Evolutionary conservation across 2,329 filamentous ascomycete genomes (phyloP).

Genomic region (Paraphaeosphaeria sporulosa): DNA sequence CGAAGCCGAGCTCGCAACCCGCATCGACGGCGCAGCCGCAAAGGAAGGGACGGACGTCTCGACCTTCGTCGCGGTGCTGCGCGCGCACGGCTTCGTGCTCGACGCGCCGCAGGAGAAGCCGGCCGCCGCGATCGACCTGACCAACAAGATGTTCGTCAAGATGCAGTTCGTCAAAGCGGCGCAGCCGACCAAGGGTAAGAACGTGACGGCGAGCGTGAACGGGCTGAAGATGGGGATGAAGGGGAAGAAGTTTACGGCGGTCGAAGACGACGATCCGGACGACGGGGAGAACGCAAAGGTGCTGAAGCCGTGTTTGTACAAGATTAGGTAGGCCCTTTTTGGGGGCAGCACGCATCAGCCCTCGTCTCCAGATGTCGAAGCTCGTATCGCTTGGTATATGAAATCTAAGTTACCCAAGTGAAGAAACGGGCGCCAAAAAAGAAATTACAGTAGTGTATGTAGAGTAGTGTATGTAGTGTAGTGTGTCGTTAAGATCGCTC

Average conservation of each 20-base stretch:
- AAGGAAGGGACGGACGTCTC: conserved; percentile 81
- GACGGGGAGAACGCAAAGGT: conserved; percentile 72
- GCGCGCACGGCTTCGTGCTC: conserved; percentile 83
- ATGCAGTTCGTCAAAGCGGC: conserved; percentile 93
- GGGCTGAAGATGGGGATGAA: conserved; percentile 63
- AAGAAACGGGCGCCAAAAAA: too few species aligned
- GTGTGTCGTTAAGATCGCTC: too few species aligned
- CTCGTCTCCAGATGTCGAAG: too few species aligned
- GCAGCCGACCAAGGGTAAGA: conserved; percentile 77
- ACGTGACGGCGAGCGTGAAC: conserved; percentile 59
- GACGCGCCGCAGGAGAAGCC: conserved; percentile 62
- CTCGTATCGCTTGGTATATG: too few species aligned
- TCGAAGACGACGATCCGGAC: conserved; percentile 57
- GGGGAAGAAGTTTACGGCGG: conserved; percentile 40
- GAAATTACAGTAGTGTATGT: too few species aligned
- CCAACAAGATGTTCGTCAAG: conserved; percentile 98
- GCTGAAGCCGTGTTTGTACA: conserved; percentile 96
- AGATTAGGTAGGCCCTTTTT: conserved; percentile 68
- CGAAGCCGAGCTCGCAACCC: conserved; percentile 67
- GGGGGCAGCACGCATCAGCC: too few species aligned
- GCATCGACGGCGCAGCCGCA: conserved; percentile 73
- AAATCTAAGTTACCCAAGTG: too few species aligned
- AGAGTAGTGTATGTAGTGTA: too few species aligned
- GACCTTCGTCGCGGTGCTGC: conserved; percentile 84
- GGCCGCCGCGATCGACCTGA: conserved; percentile 74